Conservation (phyloP, 371 early-diverging fungal genomes). For the Synchytrium microbalum region DNA sequence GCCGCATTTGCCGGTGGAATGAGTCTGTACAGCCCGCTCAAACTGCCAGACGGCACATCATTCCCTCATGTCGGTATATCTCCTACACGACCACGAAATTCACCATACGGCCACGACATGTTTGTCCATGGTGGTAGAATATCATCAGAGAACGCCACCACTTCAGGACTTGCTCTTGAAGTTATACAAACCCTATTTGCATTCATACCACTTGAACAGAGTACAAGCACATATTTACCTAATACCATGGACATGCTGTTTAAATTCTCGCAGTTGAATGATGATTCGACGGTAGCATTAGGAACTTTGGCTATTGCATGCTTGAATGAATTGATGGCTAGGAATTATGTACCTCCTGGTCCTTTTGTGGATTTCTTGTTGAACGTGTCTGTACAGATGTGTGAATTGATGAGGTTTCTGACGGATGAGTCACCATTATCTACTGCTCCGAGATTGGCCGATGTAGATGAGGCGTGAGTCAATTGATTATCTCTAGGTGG, state of each 20-base stretch:
- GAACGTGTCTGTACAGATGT: neutral
- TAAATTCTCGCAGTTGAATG: neutral
- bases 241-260: neutral
- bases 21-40: neutral
- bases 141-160: neutral
- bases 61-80: conserved; percentile 1
- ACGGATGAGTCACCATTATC: neutral
- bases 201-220: neutral
- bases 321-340: conserved; percentile 1
- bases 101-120: neutral
- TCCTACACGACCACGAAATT: neutral
- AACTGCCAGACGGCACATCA: neutral
- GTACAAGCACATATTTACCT: neutral
- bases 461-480: neutral
- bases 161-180: neutral
- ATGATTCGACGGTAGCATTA: neutral
- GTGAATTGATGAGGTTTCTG: neutral
- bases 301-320: conserved; percentile 2
- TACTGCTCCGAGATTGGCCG: neutral
- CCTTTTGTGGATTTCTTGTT: neutral
- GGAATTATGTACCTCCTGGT: conserved; percentile 1
- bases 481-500: too few relatives aligned
- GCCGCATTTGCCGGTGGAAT: neutral
- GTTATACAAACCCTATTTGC: neutral
- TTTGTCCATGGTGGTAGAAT: conserved; percentile 5